Conservation (phyloP, 495 filamentous ascomycete genomes). For the Penicillium roqueforti region DNA sequence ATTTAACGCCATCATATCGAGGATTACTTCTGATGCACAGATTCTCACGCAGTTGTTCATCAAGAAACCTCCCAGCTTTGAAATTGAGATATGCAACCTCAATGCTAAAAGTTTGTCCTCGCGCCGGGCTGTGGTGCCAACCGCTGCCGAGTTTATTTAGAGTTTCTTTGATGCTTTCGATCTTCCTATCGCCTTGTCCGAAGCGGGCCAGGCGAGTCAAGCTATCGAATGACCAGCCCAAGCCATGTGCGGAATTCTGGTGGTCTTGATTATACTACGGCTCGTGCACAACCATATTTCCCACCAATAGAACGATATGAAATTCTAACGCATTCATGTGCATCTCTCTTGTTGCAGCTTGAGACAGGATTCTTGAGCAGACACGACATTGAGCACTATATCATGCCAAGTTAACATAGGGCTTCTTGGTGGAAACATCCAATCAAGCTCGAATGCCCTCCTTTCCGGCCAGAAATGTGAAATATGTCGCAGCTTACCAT, state of each 20-base stretch:
- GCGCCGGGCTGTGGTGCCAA: neutral
- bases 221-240: neutral
- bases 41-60: neutral
- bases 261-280: conserved; percentile 5
- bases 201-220: neutral
- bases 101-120: neutral
- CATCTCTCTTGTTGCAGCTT: neutral
- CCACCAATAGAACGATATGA: conserved; percentile 6
- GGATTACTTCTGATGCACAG: neutral
- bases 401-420: neutral
- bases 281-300: conserved; percentile 6
- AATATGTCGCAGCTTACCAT: neutral
- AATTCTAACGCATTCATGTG: neutral
- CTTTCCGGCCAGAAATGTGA: neutral
- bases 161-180: neutral
- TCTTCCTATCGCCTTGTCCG: neutral
- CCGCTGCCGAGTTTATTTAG: neutral
- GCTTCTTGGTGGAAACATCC: neutral
- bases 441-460: neutral
- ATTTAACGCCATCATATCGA: neutral
- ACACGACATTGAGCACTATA: neutral
- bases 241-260: conserved; percentile 1
- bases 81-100: neutral
- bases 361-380: neutral
- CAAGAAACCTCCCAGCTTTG: neutral